Evolutionary conservation across 306 rosid species (phyloP).

Genomic region (Lathyrus sativus): DNA sequence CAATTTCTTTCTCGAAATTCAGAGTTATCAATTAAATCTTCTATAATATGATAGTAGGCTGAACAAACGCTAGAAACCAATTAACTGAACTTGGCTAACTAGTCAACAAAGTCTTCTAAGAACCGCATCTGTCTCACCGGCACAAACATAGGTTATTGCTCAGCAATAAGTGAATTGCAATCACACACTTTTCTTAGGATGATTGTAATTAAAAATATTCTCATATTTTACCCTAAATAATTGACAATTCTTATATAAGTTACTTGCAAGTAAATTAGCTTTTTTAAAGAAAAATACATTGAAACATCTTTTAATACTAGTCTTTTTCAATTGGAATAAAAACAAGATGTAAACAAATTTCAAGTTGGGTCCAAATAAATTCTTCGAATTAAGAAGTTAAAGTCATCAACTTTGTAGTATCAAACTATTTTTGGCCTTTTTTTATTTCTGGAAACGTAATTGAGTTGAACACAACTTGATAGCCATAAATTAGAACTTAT

Average conservation of each 20-base stretch:
- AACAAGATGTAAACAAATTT: constrained; percentile 1
- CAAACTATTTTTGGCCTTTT: background rate
- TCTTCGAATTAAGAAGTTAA: background rate
- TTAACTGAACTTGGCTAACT: background rate
- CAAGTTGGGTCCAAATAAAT: constrained; percentile 12
- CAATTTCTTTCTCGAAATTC: too few species aligned
- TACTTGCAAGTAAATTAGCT: background rate
- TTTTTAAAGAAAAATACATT: too few species aligned
- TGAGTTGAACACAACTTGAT: background rate
- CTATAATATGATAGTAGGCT: too few species aligned
- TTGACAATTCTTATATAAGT: background rate
- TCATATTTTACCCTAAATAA: background rate
- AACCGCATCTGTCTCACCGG: background rate
- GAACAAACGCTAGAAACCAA: background rate
- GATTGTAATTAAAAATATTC: background rate
- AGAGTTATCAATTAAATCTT: too few species aligned
- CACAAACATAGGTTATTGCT: background rate
- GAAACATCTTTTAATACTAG: constrained; percentile 9
- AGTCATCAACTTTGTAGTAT: background rate
- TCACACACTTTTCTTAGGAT: background rate
- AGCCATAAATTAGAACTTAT: background rate
- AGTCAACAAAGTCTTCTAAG: background rate
- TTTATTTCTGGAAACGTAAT: constrained; percentile 5
- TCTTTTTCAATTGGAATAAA: constrained; percentile 28
- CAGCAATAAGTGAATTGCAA: background rate